Base-by-base conservation (phyloP, 2,329 filamentous ascomycete genomes). In the Aspergillus sp. region DNA sequence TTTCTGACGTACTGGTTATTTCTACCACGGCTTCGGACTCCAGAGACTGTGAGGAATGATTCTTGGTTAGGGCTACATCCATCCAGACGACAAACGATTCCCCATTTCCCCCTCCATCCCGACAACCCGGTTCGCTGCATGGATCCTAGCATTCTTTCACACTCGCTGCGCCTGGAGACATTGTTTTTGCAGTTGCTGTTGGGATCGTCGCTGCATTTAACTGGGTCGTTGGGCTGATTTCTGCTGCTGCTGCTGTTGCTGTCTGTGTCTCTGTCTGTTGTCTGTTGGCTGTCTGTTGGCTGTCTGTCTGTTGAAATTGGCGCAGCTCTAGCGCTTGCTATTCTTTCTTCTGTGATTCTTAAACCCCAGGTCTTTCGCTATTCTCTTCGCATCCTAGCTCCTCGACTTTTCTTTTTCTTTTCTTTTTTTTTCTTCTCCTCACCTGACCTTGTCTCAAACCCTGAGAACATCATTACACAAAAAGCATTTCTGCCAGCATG, bases 111-210 rank as follows among this genome's bases (percentile, higher is more conserved):
- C 19, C 19, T 19, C 19, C 2, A 19, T 19, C 32, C 56, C 56
- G 56, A 49, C 48, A 50, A 45, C 48, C 50, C 50, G 56, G 53
- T 55, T 53, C 56, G 49, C 52, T 57, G 53, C 55, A 56, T 57
- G 55, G 54, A 40, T 54, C 48, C 53, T 19, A 19, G 36, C 19
- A 8, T 27, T 26, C 19, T 39, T 39, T 39, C 36, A 28, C 36
- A 19, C 36, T 19, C 27, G 9, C 12, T 8, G 12, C 36, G 26
- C 12, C 19, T 19, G 19, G 19, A 19, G 19, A 19, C 19, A 19
- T 19, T 19, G 19, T 19, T 19, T 39, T 27, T 39, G 36, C 36
- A 19, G 19, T 39, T 19, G 36, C 27, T 39, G 36, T 39, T 39
- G 36, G 36, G 36, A 39, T 39, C 19, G 36, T 39, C 36, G 36